Base-by-base conservation (phyloP, 75 land plant species). In the Selaginella moellendorffii region DNA sequence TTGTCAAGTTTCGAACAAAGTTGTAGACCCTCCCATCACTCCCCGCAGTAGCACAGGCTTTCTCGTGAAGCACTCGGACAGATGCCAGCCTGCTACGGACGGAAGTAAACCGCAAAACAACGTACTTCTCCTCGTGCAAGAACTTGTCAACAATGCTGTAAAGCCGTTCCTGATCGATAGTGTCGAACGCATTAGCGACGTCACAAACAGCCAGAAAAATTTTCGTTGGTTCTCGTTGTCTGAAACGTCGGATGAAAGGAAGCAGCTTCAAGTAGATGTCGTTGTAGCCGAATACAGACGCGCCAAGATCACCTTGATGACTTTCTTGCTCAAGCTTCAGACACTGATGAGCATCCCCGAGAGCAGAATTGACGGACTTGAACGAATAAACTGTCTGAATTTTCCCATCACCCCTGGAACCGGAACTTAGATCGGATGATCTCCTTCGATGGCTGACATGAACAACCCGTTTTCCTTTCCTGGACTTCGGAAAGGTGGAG, bases 271-370 rank as follows among this genome's bases (percentile, higher is more conserved):
- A 30, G 64, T 95, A 89, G 27, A 76, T 76, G 76, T 89, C 99
- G 73, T 84, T 84, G 56, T 95, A 89, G 51, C 88, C 86, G 76
- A 95, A 95, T 1, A 89, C 91, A 24, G 99, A 89, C 18, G 83
- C 74, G 0, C 99, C 99, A 52, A 85, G 68, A 21, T 69, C 67
- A 24, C 85, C 84, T 17, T 76, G 82, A 46, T 74, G 65, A 28
- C 69, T 76, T 65, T 65, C 71, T 62, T 75, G 67, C 53, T 89
- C 65, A 28, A 67, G 76, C 67, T 81, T 95, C 20, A 95, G 61
- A 66, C 88, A 79, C 14, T 67, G 72, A 75, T 79, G 79, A 54
- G 72, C 22, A 72, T 82, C 88, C 56, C 76, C 73, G 27, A 95
- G 79, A 59, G 74, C 66, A 52, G 46, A 69, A 70, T 90, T 90